A percentile compares a stretch with the other conserved stretches of the same genome.
Evolutionary conservation across 139 green algal species (phyloP).

Genomic region (Chlorella sp.): DNA sequence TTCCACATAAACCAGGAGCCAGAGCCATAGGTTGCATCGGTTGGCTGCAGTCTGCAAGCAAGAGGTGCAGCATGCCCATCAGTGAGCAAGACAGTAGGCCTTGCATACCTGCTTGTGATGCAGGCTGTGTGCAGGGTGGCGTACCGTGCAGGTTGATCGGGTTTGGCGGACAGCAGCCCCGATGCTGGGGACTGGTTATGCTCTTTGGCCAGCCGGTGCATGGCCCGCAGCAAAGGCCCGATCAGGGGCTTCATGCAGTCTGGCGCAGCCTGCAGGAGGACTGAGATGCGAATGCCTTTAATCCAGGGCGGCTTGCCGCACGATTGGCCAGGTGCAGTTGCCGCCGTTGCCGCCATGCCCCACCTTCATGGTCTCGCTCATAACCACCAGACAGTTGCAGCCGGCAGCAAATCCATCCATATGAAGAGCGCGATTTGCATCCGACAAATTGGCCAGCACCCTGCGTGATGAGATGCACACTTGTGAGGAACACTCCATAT

Average conservation of each 20-base stretch:
- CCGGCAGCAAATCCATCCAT: conserved; percentile 7
- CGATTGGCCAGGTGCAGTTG: too few species aligned
- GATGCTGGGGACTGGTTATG: conserved; percentile 53
- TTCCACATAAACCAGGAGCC: conserved; percentile 75
- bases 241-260: conserved; percentile 60
- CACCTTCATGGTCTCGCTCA: conserved; percentile 35
- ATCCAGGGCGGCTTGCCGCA: too few species aligned
- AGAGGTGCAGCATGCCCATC: too few species aligned
- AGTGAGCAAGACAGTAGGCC: too few species aligned
- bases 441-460: neutral
- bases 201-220: conserved; percentile 67
- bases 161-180: conserved; percentile 43
- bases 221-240: conserved; percentile 68
- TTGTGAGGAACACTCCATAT: too few species aligned
- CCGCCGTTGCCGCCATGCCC: too few species aligned
- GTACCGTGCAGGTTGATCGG: conserved; percentile 12
- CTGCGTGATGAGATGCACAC: neutral
- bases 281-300: too few species aligned
- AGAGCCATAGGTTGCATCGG: conserved; percentile 54
- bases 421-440: neutral
- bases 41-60: neutral
- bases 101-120: too few species aligned
- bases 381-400: conserved; percentile 42
- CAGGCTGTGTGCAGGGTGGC: too few species aligned
- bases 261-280: conserved; percentile 31